Conservation (phyloP, 192 early-diverging fungal genomes). For the Coemansia brasiliensis region DNA sequence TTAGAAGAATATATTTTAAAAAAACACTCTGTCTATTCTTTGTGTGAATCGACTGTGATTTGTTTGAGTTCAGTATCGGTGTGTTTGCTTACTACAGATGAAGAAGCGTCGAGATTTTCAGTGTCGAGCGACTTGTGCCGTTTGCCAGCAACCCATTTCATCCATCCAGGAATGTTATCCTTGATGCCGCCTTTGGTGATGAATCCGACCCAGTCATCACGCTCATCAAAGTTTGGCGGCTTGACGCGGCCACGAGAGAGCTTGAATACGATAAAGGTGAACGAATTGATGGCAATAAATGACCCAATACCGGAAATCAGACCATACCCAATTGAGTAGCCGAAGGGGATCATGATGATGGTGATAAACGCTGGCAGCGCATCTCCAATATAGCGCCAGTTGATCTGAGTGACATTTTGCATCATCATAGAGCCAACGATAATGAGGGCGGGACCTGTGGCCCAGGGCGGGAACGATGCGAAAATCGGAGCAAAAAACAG, state of each 20-base stretch:
- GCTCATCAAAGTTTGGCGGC: conserved; percentile 40
- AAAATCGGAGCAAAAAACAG: conserved; percentile 85
- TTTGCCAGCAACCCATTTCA: conserved; percentile 34
- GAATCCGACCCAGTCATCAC: conserved; percentile 48
- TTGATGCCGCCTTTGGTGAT: conserved; percentile 30
- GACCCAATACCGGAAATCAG: conserved; percentile 72
- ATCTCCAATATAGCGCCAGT: conserved; percentile 79
- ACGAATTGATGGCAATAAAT: conserved; percentile 69
- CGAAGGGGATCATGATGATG: conserved; percentile 74
- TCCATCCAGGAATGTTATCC: conserved; percentile 39
- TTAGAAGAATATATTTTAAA: neutral
- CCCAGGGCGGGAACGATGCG: conserved; percentile 81
- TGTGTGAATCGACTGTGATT: conserved; percentile 8
- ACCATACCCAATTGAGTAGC: conserved; percentile 81
- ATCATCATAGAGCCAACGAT: conserved; percentile 81
- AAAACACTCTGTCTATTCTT: neutral
- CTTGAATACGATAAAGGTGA: conserved; percentile 60
- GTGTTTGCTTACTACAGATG: neutral
- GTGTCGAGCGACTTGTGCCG: neutral
- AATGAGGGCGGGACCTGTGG: conserved; percentile 80
- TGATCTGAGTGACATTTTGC: conserved; percentile 65
- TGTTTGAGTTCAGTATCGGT: conserved; percentile 26
- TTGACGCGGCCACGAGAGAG: conserved; percentile 58
- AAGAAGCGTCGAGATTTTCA: neutral
- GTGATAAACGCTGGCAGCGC: conserved; percentile 77